A percentile compares a stretch with the other conserved stretches of the same genome.
Conservation (phyloP, 2,329 filamentous ascomycete species). For the Aspergillus aculeatinus region DNA sequence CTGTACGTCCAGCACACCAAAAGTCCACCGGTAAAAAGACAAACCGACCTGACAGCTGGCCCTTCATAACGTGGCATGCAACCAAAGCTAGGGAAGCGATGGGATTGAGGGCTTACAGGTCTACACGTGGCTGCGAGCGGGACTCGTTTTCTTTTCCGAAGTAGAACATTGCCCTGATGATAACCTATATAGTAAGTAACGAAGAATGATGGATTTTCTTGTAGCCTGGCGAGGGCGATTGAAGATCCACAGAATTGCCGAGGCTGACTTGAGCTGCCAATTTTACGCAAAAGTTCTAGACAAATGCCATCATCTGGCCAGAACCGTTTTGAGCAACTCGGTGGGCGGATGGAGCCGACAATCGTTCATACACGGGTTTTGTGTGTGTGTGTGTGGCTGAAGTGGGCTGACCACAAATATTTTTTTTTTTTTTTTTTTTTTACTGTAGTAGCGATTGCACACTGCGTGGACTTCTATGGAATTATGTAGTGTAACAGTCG, state of each 20-base stretch:
- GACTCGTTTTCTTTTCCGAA: neutral
- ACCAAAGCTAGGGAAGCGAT: neutral
- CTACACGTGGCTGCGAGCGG: neutral
- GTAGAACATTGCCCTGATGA: no score
- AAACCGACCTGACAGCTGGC: neutral
- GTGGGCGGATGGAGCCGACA: conserved; percentile 6
- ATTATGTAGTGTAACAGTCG: no score
- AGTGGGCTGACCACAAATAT: neutral
- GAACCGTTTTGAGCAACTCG: neutral
- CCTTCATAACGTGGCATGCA: neutral
- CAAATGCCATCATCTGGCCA: neutral
- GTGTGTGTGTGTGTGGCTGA: neutral
- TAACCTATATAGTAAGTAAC: no score
- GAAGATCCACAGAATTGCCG: neutral
- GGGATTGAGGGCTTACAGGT: neutral
- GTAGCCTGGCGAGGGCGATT: neutral
- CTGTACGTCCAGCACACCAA: no score
- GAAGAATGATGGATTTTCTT: neutral
- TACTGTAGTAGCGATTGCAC: no score
- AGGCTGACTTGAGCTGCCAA: neutral
- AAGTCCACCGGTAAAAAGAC: no score
- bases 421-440: no score
- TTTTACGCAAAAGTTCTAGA: neutral
- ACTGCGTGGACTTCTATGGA: no score
- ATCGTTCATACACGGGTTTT: neutral